phyloP scores from a whole-genome alignment of 495 filamentous ascomycete species.

The Aspergillus bertholletiae region DNA sequence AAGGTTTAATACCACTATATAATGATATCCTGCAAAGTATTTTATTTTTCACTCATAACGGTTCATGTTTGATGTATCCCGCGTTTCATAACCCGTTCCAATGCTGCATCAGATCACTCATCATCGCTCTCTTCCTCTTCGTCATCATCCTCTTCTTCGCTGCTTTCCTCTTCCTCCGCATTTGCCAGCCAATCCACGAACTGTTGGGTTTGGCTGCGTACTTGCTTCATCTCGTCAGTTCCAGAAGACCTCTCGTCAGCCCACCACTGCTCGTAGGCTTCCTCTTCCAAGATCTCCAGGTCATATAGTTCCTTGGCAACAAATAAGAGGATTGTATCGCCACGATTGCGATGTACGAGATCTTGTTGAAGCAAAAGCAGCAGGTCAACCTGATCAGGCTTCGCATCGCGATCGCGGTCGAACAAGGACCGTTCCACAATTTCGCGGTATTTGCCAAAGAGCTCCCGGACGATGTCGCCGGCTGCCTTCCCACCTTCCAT shows the following conservation, averaged over 20 bases:
- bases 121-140: slow-evolving; percentile 11
- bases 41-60: background rate
- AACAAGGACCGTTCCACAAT: slow-evolving; percentile 58
- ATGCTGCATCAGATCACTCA: slow-evolving; percentile 3
- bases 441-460: slow-evolving; percentile 53
- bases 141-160: slow-evolving; percentile 63
- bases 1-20: too few species aligned
- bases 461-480: slow-evolving; percentile 60
- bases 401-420: slow-evolving; percentile 53
- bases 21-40: background rate
- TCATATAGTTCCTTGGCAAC: slow-evolving; percentile 78
- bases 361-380: slow-evolving; percentile 79
- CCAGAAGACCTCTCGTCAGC: slow-evolving; percentile 59
- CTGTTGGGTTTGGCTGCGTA: slow-evolving; percentile 68
- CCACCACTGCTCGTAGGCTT: slow-evolving; percentile 89
- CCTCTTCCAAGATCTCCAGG: slow-evolving; percentile 82
- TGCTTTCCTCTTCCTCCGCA: slow-evolving; percentile 74
- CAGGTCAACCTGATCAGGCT: slow-evolving; percentile 79
- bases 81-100: background rate
- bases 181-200: slow-evolving; percentile 86
- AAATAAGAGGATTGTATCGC: slow-evolving; percentile 67
- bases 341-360: slow-evolving; percentile 54
- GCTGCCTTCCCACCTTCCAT: slow-evolving; percentile 56
- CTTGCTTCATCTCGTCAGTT: slow-evolving; percentile 61
- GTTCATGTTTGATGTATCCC: background rate